Evolutionary conservation across 495 filamentous ascomycete genomes (phyloP).

Genomic region (Penicillium pancosmium): DNA sequence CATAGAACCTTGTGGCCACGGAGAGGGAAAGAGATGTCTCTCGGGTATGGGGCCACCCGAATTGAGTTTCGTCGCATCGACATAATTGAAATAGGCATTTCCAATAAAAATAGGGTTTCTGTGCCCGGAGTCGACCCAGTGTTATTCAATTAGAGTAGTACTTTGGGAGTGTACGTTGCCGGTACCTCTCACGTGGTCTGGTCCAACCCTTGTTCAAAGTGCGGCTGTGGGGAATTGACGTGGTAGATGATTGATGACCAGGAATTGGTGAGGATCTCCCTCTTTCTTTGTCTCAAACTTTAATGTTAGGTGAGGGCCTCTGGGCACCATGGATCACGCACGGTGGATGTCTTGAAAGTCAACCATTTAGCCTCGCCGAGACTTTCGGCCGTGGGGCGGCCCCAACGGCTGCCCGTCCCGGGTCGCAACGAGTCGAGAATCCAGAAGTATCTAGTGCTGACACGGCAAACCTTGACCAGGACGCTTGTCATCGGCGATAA

Average conservation of each 20-base stretch:
- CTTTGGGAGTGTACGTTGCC: background rate
- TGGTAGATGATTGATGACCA: background rate
- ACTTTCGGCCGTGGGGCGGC: slow-evolving; percentile 5
- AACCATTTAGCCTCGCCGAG: background rate
- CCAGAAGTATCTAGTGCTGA: slow-evolving; percentile 6
- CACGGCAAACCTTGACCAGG: slow-evolving; percentile 4
- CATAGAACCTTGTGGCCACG: slow-evolving; percentile 27
- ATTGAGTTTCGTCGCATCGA: slow-evolving; percentile 5
- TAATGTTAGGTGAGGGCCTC: slow-evolving; percentile 2
- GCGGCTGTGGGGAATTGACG: background rate
- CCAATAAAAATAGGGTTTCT: background rate
- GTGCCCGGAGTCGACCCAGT: background rate
- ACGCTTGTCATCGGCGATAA: slow-evolving; percentile 4
- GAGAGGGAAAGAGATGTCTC: slow-evolving; percentile 3
- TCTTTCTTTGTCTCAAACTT: slow-evolving; percentile 20
- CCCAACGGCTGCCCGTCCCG: slow-evolving; percentile 10
- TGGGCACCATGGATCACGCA: slow-evolving; percentile 15
- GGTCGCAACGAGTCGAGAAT: slow-evolving; percentile 7
- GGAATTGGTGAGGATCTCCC: background rate
- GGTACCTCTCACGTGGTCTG: slow-evolving; percentile 5
- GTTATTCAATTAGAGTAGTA: background rate
- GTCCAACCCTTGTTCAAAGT: background rate
- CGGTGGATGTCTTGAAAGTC: slow-evolving; percentile 3
- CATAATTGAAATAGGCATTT: background rate
- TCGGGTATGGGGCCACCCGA: slow-evolving; percentile 11